A percentile compares a stretch with the other conserved stretches of the same genome.
phyloP scores from a whole-genome alignment of 352 stramenopile genomes.

The Phytophthora pistaciae region DNA sequence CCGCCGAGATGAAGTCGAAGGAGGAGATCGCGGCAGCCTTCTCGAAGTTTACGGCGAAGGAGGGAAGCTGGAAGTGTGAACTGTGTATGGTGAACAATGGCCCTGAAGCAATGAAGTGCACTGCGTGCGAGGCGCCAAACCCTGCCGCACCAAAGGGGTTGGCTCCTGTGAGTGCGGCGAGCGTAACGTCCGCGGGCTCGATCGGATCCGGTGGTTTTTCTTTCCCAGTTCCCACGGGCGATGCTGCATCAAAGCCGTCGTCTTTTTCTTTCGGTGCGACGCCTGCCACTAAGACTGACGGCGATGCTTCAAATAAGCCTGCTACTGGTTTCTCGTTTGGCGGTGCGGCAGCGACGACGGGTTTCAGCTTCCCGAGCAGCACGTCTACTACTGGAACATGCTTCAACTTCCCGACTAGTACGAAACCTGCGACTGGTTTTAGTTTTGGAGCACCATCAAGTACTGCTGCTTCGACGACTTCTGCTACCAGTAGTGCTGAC shows the following conservation, averaged over 20 bases:
- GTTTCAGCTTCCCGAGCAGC: constrained; percentile 26
- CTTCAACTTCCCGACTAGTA: constrained; percentile 13
- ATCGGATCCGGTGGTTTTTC: constrained; percentile 51
- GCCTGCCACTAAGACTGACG: background rate
- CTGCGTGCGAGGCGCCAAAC: constrained; percentile 58
- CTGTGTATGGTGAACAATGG: constrained; percentile 61
- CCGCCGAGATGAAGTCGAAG: constrained; percentile 58
- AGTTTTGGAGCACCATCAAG: constrained; percentile 1
- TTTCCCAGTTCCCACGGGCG: constrained; percentile 34
- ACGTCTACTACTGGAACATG: background rate
- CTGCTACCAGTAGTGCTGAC: constrained; percentile 20
- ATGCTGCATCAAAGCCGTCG: constrained; percentile 25
- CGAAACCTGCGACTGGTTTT: constrained; percentile 9
- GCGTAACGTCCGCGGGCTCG: constrained; percentile 36
- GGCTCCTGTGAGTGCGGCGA: constrained; percentile 21
- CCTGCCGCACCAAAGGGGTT: constrained; percentile 48
- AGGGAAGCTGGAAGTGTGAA: constrained; percentile 71
- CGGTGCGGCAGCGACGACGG: background rate
- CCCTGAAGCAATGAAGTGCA: constrained; percentile 48
- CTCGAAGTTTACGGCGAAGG: constrained; percentile 54
- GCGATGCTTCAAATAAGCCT: constrained; percentile 7
- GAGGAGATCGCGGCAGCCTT: constrained; percentile 60
- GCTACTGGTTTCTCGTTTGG: constrained; percentile 41
- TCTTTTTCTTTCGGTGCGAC: constrained; percentile 55
- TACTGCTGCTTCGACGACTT: background rate